phyloP scores from a whole-genome alignment of 495 filamentous ascomycete species.

The Rhypophila decipiens region DNA sequence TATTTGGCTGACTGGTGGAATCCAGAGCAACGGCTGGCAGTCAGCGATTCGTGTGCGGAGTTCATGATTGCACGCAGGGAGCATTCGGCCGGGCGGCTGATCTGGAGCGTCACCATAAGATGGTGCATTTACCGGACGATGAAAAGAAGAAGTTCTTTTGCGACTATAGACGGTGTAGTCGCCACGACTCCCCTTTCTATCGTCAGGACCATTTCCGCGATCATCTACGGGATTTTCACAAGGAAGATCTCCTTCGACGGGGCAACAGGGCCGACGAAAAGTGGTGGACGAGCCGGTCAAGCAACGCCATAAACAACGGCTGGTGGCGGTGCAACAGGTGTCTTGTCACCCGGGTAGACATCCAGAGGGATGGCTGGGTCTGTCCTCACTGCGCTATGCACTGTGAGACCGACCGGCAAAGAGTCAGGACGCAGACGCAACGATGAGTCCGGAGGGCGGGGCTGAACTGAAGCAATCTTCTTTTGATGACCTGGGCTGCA shows the following conservation, averaged over 20 bases:
- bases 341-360: constrained; percentile 27
- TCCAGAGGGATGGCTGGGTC: constrained; percentile 26
- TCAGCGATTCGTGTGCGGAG: constrained; percentile 19
- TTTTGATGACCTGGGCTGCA: too few species aligned
- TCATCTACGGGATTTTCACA: constrained; percentile 44
- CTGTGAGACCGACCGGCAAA: constrained; percentile 32
- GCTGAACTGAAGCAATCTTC: constrained; percentile 1
- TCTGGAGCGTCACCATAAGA: constrained; percentile 38
- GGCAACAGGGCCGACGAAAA: constrained; percentile 10
- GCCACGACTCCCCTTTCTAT: constrained; percentile 30
- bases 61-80: constrained; percentile 23
- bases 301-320: constrained; percentile 16
- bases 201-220: constrained; percentile 43
- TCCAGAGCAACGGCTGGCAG: constrained; percentile 1
- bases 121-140: constrained; percentile 26
- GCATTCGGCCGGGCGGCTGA: constrained; percentile 42
- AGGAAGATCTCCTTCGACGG: constrained; percentile 40
- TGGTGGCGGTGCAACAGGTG: constrained; percentile 47
- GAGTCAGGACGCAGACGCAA: too few species aligned
- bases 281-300: constrained; percentile 15
- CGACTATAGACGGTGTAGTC: constrained; percentile 35
- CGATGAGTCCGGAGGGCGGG: constrained; percentile 11
- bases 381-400: constrained; percentile 34
- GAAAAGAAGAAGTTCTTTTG: constrained; percentile 33
- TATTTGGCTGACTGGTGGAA: too few species aligned